phyloP scores from a whole-genome alignment of 345 rosid species.

The Eucalyptus sideroxylon region DNA sequence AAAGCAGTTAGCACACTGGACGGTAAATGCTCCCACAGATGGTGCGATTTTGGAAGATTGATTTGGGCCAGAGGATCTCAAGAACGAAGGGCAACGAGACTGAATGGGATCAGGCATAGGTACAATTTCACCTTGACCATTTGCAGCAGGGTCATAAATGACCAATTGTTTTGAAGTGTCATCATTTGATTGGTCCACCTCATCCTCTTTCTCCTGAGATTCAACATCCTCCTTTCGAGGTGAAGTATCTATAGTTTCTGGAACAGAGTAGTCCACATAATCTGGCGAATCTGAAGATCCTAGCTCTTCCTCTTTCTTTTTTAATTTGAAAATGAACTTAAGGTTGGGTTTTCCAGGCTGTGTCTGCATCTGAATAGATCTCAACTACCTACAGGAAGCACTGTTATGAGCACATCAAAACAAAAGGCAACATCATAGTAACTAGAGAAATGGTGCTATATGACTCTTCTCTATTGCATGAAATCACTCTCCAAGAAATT shows the following conservation, averaged over 20 bases:
- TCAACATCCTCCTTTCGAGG: constrained; percentile 12
- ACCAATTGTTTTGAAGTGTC: constrained; percentile 47
- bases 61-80: constrained; percentile 4
- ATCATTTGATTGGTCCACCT: constrained; percentile 4
- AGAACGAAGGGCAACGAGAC: constrained; percentile 2
- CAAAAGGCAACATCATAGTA: background rate
- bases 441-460: background rate
- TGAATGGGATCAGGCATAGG: constrained; percentile 8
- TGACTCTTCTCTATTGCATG: background rate
- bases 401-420: background rate
- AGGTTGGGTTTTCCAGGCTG: constrained; percentile 10
- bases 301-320: constrained; percentile 22
- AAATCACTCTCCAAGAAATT: background rate
- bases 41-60: constrained; percentile 33
- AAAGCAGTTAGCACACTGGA: constrained; percentile 79
- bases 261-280: background rate
- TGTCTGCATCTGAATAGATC: constrained; percentile 28
- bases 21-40: constrained; percentile 82
- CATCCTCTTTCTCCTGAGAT: constrained; percentile 12
- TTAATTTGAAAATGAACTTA: constrained; percentile 4
- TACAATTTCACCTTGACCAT: constrained; percentile 13
- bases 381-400: background rate
- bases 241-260: constrained; percentile 14
- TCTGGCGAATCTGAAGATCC: constrained; percentile 6
- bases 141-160: constrained; percentile 37